Base-by-base conservation (phyloP, 306 rosid genomes). In the Macrotyloma uniflorum region DNA sequence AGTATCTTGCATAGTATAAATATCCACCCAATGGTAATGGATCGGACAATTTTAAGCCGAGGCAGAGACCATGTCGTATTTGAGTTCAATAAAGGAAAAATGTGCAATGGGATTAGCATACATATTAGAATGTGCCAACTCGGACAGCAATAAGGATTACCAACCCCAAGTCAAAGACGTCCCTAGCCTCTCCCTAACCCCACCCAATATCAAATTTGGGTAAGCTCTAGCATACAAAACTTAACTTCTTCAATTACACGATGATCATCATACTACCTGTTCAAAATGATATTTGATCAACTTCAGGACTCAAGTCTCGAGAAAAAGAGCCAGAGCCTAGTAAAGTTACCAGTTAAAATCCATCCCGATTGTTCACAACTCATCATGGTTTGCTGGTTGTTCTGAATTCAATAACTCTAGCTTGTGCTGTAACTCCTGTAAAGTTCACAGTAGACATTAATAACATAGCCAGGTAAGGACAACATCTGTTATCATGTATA, bases 341-440 rank as follows among this genome's bases (percentile, higher is more conserved):
- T 70, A 75, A 87, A 65, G 72, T 70, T 70, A 77, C 86, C 57
- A 5, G 65, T 54, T 40, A 49, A 28, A 54, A 70, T 50, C 77
- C 65, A 71, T 57, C 28, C 43, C 2, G 18, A 4, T 50, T 53
- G 51, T 77, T 89, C 85, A 95, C 80, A 95, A 93, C 78, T 95
- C 99, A 32, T 95, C 99, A 22, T 82, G 99, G 40, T 45, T 79
- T 75, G 74, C 85, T 24, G 97, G 91, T 77, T 82, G 89, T 79
- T 91, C 87, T 30, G 83, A 82, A 85, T 90, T 93, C 94, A 95
- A 71, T 70, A 30, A 32, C 6, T 93, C 94, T 77, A 93, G 85
- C 81, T 93, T 95, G 35, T 87, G 90, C 79, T 93, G 88, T 49
- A 95, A 89, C 75, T 95, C 99, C 99, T 95, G 81, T 71, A 16